Conservation (phyloP, 306 rosid species). For the Vigna mungo region DNA sequence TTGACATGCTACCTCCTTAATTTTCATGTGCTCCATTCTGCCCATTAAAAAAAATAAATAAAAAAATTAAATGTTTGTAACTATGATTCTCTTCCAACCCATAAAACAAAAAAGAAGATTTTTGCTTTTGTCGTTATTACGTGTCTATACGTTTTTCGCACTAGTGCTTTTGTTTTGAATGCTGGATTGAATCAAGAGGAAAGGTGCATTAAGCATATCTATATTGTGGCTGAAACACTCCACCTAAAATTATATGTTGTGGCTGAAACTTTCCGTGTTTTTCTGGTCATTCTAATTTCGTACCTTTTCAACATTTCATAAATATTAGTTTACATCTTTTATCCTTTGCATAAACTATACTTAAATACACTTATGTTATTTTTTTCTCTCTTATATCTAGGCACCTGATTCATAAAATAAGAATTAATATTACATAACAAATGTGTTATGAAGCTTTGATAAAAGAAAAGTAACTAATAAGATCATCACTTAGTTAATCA, state of each 20-base stretch:
- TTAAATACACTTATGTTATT: too few relatives aligned
- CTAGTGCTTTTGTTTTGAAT: slow-evolving; percentile 8
- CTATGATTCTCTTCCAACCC: neutral
- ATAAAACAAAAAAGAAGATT: neutral
- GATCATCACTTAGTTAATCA: neutral
- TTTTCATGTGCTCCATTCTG: slow-evolving; percentile 71
- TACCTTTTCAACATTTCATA: neutral
- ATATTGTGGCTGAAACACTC: slow-evolving; percentile 4
- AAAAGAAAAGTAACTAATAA: neutral
- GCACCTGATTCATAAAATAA: too few relatives aligned
- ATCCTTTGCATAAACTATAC: neutral
- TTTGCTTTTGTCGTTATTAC: neutral
- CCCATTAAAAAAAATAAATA: neutral
- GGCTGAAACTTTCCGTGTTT: slow-evolving; percentile 6
- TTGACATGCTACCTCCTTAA: slow-evolving; percentile 64
- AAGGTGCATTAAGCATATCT: neutral
- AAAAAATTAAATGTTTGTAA: neutral
- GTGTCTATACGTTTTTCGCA: neutral
- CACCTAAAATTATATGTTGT: neutral
- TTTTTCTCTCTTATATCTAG: too few relatives aligned
- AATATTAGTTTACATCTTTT: neutral
- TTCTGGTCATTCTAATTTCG: slow-evolving; percentile 34
- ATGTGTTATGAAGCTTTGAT: too few relatives aligned
- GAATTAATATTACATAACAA: too few relatives aligned
- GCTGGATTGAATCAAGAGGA: neutral